Evolutionary conservation across 345 rosid genomes (phyloP).

Genomic region (Arabis alpina): DNA sequence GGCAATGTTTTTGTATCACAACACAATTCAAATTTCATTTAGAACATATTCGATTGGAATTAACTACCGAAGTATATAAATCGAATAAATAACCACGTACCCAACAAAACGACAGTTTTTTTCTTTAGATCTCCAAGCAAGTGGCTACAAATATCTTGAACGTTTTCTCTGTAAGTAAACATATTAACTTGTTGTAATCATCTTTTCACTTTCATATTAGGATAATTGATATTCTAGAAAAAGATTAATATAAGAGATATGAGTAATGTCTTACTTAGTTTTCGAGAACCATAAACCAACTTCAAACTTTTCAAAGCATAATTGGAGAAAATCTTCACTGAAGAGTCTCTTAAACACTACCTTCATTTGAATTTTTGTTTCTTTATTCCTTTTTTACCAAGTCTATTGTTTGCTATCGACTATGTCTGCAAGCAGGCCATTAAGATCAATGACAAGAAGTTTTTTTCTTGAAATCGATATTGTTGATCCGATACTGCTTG

Average conservation of each 20-base stretch:
- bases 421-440: conserved; percentile 77
- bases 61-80: neutral
- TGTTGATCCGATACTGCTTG: neutral
- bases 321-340: conserved; percentile 45
- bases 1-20: neutral
- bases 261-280: conserved; percentile 16
- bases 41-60: neutral
- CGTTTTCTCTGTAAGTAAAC: neutral
- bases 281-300: conserved; percentile 56
- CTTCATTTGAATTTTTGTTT: too few relatives aligned
- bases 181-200: too few relatives aligned
- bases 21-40: too few relatives aligned
- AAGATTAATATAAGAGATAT: neutral
- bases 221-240: too few relatives aligned
- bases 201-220: too few relatives aligned
- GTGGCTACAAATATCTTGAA: neutral
- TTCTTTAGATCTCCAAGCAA: too few relatives aligned
- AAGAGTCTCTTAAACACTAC: conserved; percentile 41
- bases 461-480: conserved; percentile 42
- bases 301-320: conserved; percentile 58
- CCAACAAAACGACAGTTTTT: too few relatives aligned
- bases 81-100: neutral
- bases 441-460: conserved; percentile 77
- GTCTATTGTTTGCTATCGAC: neutral
- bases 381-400: neutral